These are phyloP conservation scores for Populus davidiana DNA, from an alignment of 345 rosid genomes.

Conservation along the genomic window DNA sequence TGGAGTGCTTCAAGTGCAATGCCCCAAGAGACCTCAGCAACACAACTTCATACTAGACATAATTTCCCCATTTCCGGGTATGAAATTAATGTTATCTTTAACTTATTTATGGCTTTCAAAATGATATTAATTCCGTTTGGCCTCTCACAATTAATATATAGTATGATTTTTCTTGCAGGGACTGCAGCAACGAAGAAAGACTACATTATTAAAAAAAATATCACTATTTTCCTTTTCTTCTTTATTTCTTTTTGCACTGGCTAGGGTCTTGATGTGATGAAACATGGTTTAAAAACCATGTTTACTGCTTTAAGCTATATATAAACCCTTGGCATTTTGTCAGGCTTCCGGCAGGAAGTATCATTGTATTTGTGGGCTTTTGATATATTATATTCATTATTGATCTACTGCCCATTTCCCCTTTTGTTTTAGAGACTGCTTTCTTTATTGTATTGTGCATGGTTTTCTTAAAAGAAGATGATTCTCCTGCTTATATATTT, in stretches of 20 bases:
- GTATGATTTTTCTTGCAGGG: slow-evolving; percentile 8
- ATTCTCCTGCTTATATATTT: slow-evolving; percentile 31
- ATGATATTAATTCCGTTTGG: neutral
- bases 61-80: slow-evolving; percentile 1
- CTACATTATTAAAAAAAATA: slow-evolving; percentile 5
- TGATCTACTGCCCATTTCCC: slow-evolving; percentile 13
- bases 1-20: slow-evolving; percentile 88
- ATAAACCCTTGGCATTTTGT: slow-evolving; percentile 19
- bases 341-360: slow-evolving; percentile 16
- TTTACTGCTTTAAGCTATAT: neutral
- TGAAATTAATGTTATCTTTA: neutral
- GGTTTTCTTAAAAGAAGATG: slow-evolving; percentile 74
- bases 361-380: slow-evolving; percentile 6
- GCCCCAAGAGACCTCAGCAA: slow-evolving; percentile 62
- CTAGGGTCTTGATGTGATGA: slow-evolving; percentile 25
- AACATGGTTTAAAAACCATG: slow-evolving; percentile 21
- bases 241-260: slow-evolving; percentile 21
- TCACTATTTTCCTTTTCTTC: neutral
- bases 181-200: slow-evolving; percentile 7
- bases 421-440: slow-evolving; percentile 29
- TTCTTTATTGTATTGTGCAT: slow-evolving; percentile 49
- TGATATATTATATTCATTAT: slow-evolving; percentile 8
- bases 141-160: neutral
- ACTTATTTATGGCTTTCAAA: neutral
- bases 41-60: slow-evolving; percentile 26